These are phyloP conservation scores for Exophiala aquamarina DNA, from an alignment of 2,329 filamentous ascomycete species.

Conservation along the genomic window DNA sequence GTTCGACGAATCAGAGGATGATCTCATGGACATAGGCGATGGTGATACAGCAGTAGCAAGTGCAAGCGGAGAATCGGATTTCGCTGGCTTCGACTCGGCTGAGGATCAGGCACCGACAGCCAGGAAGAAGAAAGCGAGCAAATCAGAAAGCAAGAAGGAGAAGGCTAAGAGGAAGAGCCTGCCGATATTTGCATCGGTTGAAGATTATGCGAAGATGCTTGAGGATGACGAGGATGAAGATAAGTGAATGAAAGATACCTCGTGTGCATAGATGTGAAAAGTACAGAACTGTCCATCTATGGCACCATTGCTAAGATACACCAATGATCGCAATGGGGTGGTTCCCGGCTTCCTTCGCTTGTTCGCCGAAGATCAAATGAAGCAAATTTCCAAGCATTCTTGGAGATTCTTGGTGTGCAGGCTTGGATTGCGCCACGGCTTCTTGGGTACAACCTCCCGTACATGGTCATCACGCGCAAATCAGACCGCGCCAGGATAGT, in stretches of 20 bases:
- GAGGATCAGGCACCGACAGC: slow-evolving; percentile 1
- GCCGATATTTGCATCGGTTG: slow-evolving; percentile 87
- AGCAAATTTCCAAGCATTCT: background rate
- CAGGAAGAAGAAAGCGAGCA: slow-evolving; percentile 42
- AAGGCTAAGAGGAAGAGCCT: slow-evolving; percentile 82
- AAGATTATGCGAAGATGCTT: slow-evolving; percentile 88
- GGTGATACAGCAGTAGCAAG: slow-evolving; percentile 25
- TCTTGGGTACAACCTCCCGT: background rate
- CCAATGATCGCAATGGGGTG: too few species aligned
- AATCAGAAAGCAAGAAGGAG: slow-evolving; percentile 26
- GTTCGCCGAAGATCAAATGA: too few species aligned
- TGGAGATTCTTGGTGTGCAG: background rate
- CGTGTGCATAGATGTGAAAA: too few species aligned
- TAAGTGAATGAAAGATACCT: too few species aligned
- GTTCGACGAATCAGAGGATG: slow-evolving; percentile 53
- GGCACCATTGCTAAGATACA: background rate
- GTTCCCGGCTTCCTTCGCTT: too few species aligned
- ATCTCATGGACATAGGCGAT: slow-evolving; percentile 52
- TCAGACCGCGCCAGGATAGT: too few species aligned
- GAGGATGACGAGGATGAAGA: slow-evolving; percentile 64
- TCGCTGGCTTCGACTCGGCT: slow-evolving; percentile 16
- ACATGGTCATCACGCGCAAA: too few species aligned
- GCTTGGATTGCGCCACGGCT: background rate
- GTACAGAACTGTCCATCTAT: too few species aligned
- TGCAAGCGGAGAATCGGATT: slow-evolving; percentile 8